Evolutionary conservation across 768 basidiomycete genomes (phyloP), one percentile per base, ranked within the genome.

Genomic region (Auricularia cornea): DNA sequence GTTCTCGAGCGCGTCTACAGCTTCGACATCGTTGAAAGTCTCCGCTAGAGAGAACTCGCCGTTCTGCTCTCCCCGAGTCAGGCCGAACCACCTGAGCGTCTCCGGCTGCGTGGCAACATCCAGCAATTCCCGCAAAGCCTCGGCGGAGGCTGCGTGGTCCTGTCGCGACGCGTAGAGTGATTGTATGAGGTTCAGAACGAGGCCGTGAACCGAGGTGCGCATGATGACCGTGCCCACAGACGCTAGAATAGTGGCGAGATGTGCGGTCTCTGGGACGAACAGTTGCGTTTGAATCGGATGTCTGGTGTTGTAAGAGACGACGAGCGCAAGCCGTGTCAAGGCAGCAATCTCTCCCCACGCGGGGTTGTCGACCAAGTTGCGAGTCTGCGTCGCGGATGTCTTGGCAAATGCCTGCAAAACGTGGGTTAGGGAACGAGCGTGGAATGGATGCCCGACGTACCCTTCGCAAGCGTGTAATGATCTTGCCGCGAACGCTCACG

Each of bases 261-360:
- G 92, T 52, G 87, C 78, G 33, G 90, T 78, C 71, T 97, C 94
- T 0, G 94, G 89, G 3, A 94, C 81, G 70, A 86, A 94, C 30
- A 94, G 78, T 67, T 92, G 89, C 60, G 83, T 84, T 65, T 87
- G 85, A 14, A 81, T 79, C 2, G 83, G 77, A 33, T 86, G 82
- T 57, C 82, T 82, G 0, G 84, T 80, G 57, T 87, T 84, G 65
- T 90, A 86, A 60, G 87, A 83, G 23, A 90, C 84, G 11, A 87
- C 80, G 12, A 91, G 80, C 48, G 83, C 79, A n/a, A 96, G 81
- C 3, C 92, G 87, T 41, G 89, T 79, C 40, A 95, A 77, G 1
- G 88, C 87, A 0, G 90, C 87, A 2, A 95, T 87, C 70, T 94
- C 92, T 62, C 81, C 83, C 89, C 90, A 92, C 65, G 86, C 85